Evolutionary conservation across 1,139 yeast genomes (phyloP), one percentile per base, ranked within the genome.

Genomic region (Hemisphaericaspora xylofermentans): DNA sequence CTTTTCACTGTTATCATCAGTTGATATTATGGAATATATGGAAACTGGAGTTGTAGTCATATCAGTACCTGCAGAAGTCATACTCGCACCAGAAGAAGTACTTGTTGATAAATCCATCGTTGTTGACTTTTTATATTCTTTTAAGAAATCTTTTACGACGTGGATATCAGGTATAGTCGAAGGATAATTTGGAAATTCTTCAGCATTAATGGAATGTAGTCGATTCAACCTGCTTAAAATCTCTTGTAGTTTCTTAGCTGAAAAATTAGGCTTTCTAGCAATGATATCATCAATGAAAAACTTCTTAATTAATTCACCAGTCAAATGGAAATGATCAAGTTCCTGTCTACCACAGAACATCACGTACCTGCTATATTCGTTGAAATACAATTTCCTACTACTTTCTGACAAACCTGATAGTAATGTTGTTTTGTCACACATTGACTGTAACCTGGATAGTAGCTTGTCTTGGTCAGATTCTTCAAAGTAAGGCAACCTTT

Each of bases 211-310:
- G 2, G 31, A 18, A 26, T 48, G 64, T 34, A 68, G 54, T 45
- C 68, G 71, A 46, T 65, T 71, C 35, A 68, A 44, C 19, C 63
- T 45, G 0, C 66, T 70, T 39, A 59, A 37, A 25, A 67, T 50
- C 48, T 70, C 67, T 18, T 58, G 39, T 18, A 39, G 33, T 16
- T 38, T 50, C 44, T 36, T 49, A 29, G 29, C 28, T n/a, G 47
- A 40, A 12, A 46, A 40, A 25, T 29, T 41, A 16, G 47, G 44
- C 10, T 42, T 43, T 27, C 37, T 26, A n/a, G 31, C 34, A 29
- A 44, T 42, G 14, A 47, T 38, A 13, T 41, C 48, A 6, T 40
- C 19, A 27, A 40, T 22, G 17, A 47, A 47, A 25, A 41, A 48
- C 24, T 26, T 29, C 30, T 40, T 40, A 16, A 48, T 36, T 15